Percentiles rank a stretch among this genome's conserved stretches.
Conservation (phyloP, 2,329 filamentous ascomycete genomes). For the Cryoendolithus antarcticus region DNA sequence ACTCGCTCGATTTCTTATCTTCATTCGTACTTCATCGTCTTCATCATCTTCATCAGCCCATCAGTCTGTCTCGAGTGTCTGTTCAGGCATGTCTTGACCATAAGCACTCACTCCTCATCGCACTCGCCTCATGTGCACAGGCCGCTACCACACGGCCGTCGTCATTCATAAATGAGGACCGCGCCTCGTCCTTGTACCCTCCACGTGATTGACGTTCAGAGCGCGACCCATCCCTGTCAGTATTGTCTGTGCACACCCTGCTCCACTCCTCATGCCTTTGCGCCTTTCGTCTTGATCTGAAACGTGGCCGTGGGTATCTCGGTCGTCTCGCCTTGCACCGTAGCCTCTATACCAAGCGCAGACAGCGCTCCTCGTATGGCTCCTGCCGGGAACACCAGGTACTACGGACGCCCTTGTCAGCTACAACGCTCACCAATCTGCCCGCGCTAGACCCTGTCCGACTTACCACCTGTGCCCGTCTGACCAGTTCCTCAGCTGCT, state of each 20-base stretch:
- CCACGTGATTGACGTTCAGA: no score
- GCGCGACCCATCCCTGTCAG: no score
- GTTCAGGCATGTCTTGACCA: neutral
- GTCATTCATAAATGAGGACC: no score
- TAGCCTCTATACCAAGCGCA: constrained; percentile 82
- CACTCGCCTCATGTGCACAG: no score
- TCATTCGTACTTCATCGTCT: constrained; percentile 1
- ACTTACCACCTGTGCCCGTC: constrained; percentile 66
- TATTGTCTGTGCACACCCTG: no score
- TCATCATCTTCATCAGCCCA: neutral
- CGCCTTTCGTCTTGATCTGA: constrained; percentile 76
- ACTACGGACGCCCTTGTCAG: constrained; percentile 38
- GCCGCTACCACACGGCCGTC: no score
- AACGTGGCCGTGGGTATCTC: constrained; percentile 85
- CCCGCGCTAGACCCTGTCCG: neutral
- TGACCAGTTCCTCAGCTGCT: constrained; percentile 37
- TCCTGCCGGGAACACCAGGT: constrained; percentile 90
- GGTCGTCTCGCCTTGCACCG: constrained; percentile 77
- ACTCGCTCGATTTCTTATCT: no score
- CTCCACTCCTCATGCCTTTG: constrained; percentile 44
- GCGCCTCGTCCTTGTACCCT: no score
- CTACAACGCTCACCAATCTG: no score
- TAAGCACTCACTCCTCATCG: neutral
- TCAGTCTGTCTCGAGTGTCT: neutral
- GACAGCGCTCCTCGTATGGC: constrained; percentile 83